Conservation (phyloP, 345 rosid species). For the Eucalyptus marginata region DNA sequence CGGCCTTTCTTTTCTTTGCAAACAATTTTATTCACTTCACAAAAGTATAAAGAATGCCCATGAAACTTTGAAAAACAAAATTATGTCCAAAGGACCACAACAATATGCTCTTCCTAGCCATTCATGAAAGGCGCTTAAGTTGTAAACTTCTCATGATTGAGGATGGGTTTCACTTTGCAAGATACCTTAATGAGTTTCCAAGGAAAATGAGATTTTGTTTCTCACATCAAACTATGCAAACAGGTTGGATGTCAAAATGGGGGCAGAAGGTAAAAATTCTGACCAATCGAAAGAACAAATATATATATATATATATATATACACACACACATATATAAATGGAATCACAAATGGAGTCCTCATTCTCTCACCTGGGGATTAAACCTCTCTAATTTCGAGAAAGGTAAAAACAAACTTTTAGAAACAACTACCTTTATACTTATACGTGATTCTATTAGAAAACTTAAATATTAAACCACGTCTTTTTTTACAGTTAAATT, state of each 20-base stretch:
- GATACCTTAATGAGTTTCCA: neutral
- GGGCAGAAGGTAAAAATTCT: neutral
- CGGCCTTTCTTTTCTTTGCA: neutral
- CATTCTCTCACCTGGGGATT: neutral
- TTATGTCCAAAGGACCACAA: neutral
- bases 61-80: neutral
- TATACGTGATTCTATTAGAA: neutral
- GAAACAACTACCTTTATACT: neutral
- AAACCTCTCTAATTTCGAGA: neutral
- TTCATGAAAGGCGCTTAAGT: neutral
- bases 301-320: neutral
- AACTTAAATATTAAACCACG: neutral
- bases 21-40: neutral
- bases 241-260: neutral
- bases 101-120: neutral
- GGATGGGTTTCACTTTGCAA: neutral
- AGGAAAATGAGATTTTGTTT: neutral
- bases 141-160: neutral
- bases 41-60: neutral
- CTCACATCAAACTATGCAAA: neutral
- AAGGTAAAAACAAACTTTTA: neutral
- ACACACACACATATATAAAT: neutral
- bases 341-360: neutral
- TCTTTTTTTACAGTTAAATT: fast-evolving
- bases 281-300: neutral